A percentile compares a stretch with the other conserved stretches of the same genome.
phyloP scores from a whole-genome alignment of 1,139 yeast genomes.

The Blastobotrys illinoisensis region DNA sequence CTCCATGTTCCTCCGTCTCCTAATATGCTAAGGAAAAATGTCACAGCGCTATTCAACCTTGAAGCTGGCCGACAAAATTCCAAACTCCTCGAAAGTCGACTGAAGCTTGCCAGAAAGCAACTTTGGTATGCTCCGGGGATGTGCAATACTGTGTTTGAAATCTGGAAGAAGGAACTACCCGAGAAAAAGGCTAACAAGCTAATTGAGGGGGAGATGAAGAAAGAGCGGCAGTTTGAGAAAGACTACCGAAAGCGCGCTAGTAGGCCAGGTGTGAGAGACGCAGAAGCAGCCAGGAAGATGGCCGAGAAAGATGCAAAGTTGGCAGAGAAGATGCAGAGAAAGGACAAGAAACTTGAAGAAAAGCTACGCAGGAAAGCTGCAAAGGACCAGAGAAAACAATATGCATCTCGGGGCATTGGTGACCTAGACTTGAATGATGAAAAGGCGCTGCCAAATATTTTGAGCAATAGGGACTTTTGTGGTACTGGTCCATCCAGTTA shows the following conservation, averaged over 20 bases:
- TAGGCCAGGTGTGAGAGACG: neutral
- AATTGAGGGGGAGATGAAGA: neutral
- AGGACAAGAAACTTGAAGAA: neutral
- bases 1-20: neutral
- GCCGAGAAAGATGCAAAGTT: neutral
- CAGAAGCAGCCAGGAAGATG: neutral
- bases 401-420: neutral
- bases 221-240: neutral
- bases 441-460: neutral
- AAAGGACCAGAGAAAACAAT: neutral
- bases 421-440: neutral
- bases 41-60: neutral
- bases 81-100: neutral
- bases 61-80: neutral
- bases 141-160: neutral
- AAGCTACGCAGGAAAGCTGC: neutral
- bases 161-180: neutral
- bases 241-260: neutral
- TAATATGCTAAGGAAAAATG: neutral
- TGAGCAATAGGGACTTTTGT: neutral
- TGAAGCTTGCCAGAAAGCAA: neutral
- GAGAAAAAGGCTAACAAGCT: neutral
- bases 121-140: neutral
- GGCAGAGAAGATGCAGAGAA: neutral
- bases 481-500: neutral